Percentiles rank a stretch among this genome's conserved stretches.
These are phyloP conservation scores for Mallotus nudiflorus DNA, from an alignment of 345 rosid genomes.

Conservation along the genomic window DNA sequence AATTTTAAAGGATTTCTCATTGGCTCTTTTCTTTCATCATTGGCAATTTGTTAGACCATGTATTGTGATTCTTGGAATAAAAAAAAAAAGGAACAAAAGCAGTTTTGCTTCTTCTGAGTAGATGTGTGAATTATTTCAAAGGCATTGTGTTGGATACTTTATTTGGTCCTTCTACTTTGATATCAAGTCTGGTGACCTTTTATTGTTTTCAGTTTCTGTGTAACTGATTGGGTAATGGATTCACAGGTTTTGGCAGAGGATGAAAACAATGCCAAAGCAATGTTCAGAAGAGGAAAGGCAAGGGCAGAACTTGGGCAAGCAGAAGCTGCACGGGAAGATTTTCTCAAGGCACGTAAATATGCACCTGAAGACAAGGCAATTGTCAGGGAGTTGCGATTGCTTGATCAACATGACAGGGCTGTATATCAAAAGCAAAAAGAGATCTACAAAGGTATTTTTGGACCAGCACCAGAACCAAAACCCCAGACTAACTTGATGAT, in stretches of 20 bases:
- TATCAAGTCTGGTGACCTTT: neutral
- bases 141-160: neutral
- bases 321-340: constrained; percentile 89
- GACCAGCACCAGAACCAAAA: constrained; percentile 44
- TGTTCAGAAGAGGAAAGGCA: constrained; percentile 92
- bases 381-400: constrained; percentile 60
- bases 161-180: neutral
- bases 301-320: constrained; percentile 89
- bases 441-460: constrained; percentile 79
- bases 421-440: constrained; percentile 79
- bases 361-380: constrained; percentile 90
- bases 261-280: constrained; percentile 81
- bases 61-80: neutral
- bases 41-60: neutral
- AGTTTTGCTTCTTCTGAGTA: neutral
- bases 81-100: too few relatives aligned
- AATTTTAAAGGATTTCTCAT: neutral
- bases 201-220: neutral
- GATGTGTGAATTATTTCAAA: neutral
- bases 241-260: constrained; percentile 82
- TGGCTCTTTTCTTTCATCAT: neutral
- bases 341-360: constrained; percentile 68
- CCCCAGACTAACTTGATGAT: constrained; percentile 14
- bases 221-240: constrained; percentile 1
- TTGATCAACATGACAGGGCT: constrained; percentile 83